These are phyloP conservation scores for Rhodotorula sp. DNA, from an alignment of 1,284 basidiomycete genomes.

Conservation along the genomic window DNA sequence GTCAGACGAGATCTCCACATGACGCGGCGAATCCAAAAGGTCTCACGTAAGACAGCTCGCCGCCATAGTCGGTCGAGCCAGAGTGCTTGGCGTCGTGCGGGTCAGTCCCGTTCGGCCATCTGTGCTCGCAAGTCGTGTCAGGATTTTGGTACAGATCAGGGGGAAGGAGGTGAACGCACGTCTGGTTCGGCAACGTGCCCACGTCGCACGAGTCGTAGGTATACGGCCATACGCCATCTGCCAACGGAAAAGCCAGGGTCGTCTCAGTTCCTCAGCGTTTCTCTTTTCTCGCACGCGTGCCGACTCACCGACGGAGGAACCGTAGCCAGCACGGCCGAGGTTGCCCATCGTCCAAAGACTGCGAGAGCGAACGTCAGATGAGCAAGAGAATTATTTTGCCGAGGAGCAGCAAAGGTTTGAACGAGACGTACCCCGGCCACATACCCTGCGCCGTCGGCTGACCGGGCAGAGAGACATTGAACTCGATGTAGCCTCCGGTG, in stretches of 20 bases:
- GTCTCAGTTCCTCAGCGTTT: rapidly evolving
- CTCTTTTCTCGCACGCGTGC: background rate
- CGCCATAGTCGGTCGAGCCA: slow-evolving; percentile 43
- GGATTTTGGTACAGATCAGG: slow-evolving; percentile 10
- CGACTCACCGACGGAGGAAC: slow-evolving; percentile 61
- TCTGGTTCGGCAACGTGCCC: slow-evolving; percentile 79
- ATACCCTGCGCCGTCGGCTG: slow-evolving; percentile 56
- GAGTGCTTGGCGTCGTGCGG: slow-evolving; percentile 39
- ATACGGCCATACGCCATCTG: slow-evolving; percentile 76
- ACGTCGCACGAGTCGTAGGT: slow-evolving; percentile 72
- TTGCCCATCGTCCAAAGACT: slow-evolving; percentile 56
- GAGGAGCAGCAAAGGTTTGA: no score
- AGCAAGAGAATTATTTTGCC: background rate
- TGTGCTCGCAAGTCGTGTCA: slow-evolving; percentile 58
- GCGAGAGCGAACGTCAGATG: no score
- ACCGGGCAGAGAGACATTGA: slow-evolving; percentile 79
- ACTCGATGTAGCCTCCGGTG: slow-evolving; percentile 70
- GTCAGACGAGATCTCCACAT: no score
- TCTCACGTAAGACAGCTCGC: slow-evolving; percentile 48
- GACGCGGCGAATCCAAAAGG: background rate
- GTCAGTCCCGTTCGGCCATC: slow-evolving; percentile 47
- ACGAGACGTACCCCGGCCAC: slow-evolving; percentile 44
- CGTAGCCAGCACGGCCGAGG: slow-evolving; percentile 76
- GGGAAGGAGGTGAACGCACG: background rate
- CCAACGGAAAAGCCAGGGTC: background rate